Evolutionary conservation across 1,284 basidiomycete species (phyloP).

Genomic region (Takashimella tepidaria): DNA sequence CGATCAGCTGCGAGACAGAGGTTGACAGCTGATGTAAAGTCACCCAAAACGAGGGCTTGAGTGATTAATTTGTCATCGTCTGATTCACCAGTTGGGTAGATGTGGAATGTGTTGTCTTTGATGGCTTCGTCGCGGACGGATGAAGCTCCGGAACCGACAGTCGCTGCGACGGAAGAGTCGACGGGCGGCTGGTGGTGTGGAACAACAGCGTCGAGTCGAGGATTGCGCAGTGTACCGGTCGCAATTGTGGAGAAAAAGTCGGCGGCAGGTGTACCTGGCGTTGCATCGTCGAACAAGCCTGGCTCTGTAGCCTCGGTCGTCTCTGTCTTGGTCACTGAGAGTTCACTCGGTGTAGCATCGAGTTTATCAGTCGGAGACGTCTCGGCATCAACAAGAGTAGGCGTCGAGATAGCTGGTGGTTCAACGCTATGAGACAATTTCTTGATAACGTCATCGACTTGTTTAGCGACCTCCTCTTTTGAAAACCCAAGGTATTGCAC

Average conservation of each 20-base stretch:
- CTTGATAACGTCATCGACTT: slow-evolving; percentile 75
- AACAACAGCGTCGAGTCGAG: slow-evolving; percentile 60
- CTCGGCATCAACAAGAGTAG: slow-evolving; percentile 48
- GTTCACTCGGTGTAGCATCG: slow-evolving; percentile 66
- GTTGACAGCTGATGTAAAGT: slow-evolving; percentile 88
- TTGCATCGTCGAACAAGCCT: slow-evolving; percentile 68
- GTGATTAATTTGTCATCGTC: slow-evolving; percentile 86
- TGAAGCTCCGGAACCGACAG: slow-evolving; percentile 77
- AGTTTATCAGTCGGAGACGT: slow-evolving; percentile 21
- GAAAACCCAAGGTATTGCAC: slow-evolving; percentile 89
- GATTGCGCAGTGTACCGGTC: slow-evolving; percentile 52
- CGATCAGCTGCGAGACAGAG: slow-evolving; percentile 84
- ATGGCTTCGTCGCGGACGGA: slow-evolving; percentile 70
- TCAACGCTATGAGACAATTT: slow-evolving; percentile 52
- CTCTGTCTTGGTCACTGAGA: slow-evolving; percentile 54
- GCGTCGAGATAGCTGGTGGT: slow-evolving; percentile 21
- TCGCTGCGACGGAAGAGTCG: slow-evolving; percentile 86
- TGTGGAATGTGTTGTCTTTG: slow-evolving; percentile 71
- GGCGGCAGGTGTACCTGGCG: slow-evolving; percentile 37
- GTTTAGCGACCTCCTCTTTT: slow-evolving; percentile 73
- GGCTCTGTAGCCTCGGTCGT: slow-evolving; percentile 58
- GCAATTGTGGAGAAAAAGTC: slow-evolving; percentile 85
- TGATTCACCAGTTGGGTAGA: slow-evolving; percentile 83
- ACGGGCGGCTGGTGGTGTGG: slow-evolving; percentile 72
- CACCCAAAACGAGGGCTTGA: slow-evolving; percentile 87